Base-by-base conservation (phyloP, 495 filamentous ascomycete genomes). In the Halenospora varia region DNA sequence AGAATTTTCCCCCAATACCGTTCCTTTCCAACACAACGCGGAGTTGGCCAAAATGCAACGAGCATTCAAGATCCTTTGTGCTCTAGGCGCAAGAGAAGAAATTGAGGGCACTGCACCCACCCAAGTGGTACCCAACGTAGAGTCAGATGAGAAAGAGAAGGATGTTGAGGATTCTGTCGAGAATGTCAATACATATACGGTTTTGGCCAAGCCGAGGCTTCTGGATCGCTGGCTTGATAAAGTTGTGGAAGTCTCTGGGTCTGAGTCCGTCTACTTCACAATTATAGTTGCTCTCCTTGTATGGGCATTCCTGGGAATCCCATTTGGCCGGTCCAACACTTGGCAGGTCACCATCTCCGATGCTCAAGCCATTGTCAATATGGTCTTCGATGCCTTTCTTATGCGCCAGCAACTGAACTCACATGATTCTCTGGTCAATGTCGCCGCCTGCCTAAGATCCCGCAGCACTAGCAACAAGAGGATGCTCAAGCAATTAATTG, bases 291-390 rank as follows among this genome's bases (percentile, higher is more conserved):
- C 61, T 2, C 61, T 73, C 24, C 39, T 71, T 0, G 42, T 52
- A 0, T 60, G 57, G 57, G 70, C 66, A 2, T 61, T 73, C 42
- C 56, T 73, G 26, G 70, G 69, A 1, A 69, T 70, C 51, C 58
- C 35, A 4, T 73, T 64, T 51, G 67, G 68, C 10, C 47, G 59
- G 17, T 62, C 61, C 22, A 68, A 67, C 9, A 62, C 53, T 40
- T 75, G 72, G 72, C 63, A 71, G 25, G 70, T 70, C 47, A 57
- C 62, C 22, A 70, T 75, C 46, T 71, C 70, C 10, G 71, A 75
- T 57, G 66, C 65, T 10, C 70, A 71, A 51, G 70, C 72, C 29
- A 71, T 75, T 40, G 26, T 72, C 29, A 69, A 70, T 48, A 71
- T 73, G 54, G 53, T 71, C 9, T 75, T 70, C 42, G 72, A 73